Conservation (phyloP, 805 yeast genomes). For the Metschnikowia similis region DNA sequence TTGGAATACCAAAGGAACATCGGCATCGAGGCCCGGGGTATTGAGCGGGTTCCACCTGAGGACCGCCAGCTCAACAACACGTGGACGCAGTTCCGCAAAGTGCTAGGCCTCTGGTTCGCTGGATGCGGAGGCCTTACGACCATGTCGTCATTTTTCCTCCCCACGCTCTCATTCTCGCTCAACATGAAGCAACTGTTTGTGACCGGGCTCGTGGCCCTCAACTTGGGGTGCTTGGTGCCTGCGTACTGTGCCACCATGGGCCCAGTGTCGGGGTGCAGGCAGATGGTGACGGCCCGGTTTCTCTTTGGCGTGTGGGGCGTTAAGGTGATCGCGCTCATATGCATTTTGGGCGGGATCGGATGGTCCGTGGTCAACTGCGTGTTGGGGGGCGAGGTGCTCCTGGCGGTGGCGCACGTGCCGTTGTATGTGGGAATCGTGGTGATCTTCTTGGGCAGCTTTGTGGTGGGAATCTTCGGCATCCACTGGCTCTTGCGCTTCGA, state of each 20-base stretch:
- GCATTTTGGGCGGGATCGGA: slow-evolving; percentile 32
- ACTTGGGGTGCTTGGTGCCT: slow-evolving; percentile 33
- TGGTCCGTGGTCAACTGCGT: slow-evolving; percentile 39
- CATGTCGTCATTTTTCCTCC: slow-evolving; percentile 34
- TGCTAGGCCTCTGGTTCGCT: slow-evolving; percentile 35
- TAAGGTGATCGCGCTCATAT: slow-evolving; percentile 26
- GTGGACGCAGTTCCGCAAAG: slow-evolving; percentile 24
- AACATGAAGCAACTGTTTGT: slow-evolving; percentile 24
- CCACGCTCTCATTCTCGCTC: slow-evolving; percentile 27
- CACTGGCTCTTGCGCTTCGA: slow-evolving; percentile 27
- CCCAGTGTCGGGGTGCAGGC: slow-evolving; percentile 35
- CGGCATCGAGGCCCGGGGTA: slow-evolving; percentile 34
- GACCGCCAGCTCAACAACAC: slow-evolving; percentile 18
- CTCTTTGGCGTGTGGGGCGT: slow-evolving; percentile 36
- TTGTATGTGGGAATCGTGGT: slow-evolving; percentile 16
- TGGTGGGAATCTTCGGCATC: slow-evolving; percentile 33
- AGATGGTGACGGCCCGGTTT: slow-evolving; percentile 34
- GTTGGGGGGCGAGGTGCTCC: slow-evolving; percentile 33
- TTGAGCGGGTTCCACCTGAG: slow-evolving; percentile 29
- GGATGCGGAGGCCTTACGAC: slow-evolving; percentile 38
- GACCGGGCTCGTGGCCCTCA: slow-evolving; percentile 27
- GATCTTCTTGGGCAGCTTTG: slow-evolving; percentile 23
- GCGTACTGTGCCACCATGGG: slow-evolving; percentile 39
- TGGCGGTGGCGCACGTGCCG: slow-evolving; percentile 11
- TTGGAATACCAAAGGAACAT: neutral